Evolutionary conservation across 2,329 filamentous ascomycete genomes (phyloP).

Genomic region (Zymoseptoria crescenta): DNA sequence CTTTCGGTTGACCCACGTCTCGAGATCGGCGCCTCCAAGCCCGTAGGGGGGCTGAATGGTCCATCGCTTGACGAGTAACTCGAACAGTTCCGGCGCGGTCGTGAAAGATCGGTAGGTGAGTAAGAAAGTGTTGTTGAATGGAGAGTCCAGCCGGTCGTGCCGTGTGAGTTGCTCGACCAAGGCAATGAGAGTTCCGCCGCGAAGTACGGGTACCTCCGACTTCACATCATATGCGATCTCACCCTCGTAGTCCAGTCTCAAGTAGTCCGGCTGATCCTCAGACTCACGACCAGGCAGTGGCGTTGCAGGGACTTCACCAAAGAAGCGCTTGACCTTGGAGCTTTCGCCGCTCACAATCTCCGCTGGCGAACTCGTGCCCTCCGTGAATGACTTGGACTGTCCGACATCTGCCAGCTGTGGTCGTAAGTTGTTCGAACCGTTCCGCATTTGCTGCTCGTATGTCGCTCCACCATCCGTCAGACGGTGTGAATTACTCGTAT

Average conservation of each 20-base stretch:
- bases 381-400: conserved; percentile 59
- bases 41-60: conserved; percentile 85
- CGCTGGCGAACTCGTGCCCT: conserved; percentile 40
- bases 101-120: conserved; percentile 96
- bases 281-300: conserved; percentile 40
- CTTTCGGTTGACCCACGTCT: conserved; percentile 85
- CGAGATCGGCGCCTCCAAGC: conserved; percentile 65
- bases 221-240: conserved; percentile 89
- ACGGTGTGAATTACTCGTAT: conserved; percentile 29
- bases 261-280: conserved; percentile 75
- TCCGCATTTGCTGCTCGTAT: conserved; percentile 23
- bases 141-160: conserved; percentile 90
- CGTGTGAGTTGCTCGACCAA: conserved; percentile 91
- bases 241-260: conserved; percentile 77
- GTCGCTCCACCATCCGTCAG: conserved; percentile 28
- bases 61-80: conserved; percentile 85
- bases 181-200: conserved; percentile 80
- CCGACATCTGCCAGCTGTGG: conserved; percentile 47
- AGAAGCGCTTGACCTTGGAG: conserved; percentile 36
- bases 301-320: not conserved
- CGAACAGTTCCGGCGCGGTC: conserved; percentile 79
- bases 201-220: conserved; percentile 63
- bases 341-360: conserved; percentile 28
- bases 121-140: conserved; percentile 95
- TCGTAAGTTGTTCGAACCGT: conserved; percentile 35